Evolutionary conservation across 2,329 filamentous ascomycete species (phyloP), one percentile per base, ranked within the genome.

Genomic region (Atkinsonella hypoxylon): DNA sequence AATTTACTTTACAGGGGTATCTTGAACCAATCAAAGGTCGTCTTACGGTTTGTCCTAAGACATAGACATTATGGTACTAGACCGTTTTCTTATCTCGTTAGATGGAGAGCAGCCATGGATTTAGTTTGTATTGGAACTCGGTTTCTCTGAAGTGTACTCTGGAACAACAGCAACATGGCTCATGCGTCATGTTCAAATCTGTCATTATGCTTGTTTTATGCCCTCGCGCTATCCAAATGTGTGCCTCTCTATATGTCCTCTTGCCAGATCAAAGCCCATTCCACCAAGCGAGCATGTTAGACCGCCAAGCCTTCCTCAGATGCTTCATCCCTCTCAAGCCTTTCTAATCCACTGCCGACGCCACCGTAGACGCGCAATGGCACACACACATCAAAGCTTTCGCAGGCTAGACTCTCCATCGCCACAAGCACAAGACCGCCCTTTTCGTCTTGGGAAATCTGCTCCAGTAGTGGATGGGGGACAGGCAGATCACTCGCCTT

Each of bases 381-480:
- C 44, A 95, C 88, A 34, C 82, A 81, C 44, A 95, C 86, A 66
- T 95, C 89, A 67, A 95, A 95, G 59, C 87, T 94, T 70, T 95
- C 89, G 59, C 88, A 91, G 9, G 82, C 77, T 48, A 95, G 61
- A 55, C 82, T 81, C 69, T 95, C 87, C 47, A 85, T 79, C 0
- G 87, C 87, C 15, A 89, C 87, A 48, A 90, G 73, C 13, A 93
- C 78, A 22, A 78, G 67, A 1, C 83, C 78, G 2, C 88, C 88
- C 41, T 88, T 76, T 56, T 94, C 87, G 62, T 95, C 89, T 47
- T 79, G 78, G 7, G 83, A 83, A 11, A 93, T 78, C 59, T 87
- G 81, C 63, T 95, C 90, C 40, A 95, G 68, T n/a, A 95, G 66
- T 4, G 77, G 75, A 41, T 64, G 67, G 13, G 57, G 53, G 17